Conservation (phyloP, 345 rosid genomes). For the Gossypium rotundifolium region DNA sequence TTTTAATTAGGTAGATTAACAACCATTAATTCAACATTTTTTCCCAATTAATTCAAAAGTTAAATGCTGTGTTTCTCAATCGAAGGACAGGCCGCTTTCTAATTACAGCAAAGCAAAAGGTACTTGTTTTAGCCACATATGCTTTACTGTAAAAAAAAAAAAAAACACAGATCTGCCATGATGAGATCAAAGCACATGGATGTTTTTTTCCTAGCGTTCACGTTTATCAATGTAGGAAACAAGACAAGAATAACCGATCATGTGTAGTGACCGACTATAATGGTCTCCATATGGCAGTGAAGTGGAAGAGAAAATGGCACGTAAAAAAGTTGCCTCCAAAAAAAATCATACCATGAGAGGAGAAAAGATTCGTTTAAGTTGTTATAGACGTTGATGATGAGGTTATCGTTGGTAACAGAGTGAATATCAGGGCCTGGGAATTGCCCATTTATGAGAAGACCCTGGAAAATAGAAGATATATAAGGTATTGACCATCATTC, state of each 20-base stretch:
- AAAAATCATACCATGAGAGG: constrained; percentile 40
- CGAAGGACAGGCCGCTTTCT: constrained; percentile 5
- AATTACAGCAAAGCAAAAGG: not conserved
- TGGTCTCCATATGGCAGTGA: not conserved
- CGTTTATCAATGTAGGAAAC: not conserved
- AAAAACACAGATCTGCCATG: not conserved
- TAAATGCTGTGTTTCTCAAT: not conserved
- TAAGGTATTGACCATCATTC: not conserved
- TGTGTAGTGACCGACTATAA: not conserved
- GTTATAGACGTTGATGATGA: constrained; percentile 59
- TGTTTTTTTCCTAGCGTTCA: not conserved
- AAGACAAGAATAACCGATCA: not conserved
- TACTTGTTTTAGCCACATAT: not conserved
- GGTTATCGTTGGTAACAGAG: constrained; percentile 59
- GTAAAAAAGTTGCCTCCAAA: not conserved
- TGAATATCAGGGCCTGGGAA: constrained; percentile 74
- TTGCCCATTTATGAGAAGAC: constrained; percentile 61
- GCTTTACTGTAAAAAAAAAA: not conserved
- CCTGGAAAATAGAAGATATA: constrained; percentile 25
- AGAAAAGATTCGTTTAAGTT: constrained; percentile 60
- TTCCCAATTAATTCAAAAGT: not conserved
- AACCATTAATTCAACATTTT: not conserved
- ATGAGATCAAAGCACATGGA: not conserved
- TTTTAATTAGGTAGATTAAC: not conserved
- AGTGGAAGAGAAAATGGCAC: not conserved